These are phyloP conservation scores for Cercis canadensis DNA, from an alignment of 306 rosid genomes.

Conservation along the genomic window DNA sequence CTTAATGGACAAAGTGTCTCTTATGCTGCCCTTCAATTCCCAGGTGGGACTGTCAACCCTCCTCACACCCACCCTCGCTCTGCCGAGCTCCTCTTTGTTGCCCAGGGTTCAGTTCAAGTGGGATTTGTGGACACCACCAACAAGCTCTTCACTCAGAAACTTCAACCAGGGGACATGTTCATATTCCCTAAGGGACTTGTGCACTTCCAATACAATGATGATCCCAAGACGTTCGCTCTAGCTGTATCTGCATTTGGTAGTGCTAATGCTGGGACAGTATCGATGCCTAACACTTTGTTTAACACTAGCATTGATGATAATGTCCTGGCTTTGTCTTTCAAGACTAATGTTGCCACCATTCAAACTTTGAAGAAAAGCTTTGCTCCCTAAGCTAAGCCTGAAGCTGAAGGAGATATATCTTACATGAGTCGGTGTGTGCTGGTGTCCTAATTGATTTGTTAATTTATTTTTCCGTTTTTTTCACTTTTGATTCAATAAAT, in stretches of 20 bases:
- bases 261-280: conserved; percentile 51
- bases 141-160: conserved; percentile 53
- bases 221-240: not conserved
- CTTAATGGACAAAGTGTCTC: conserved; percentile 67
- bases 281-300: conserved; percentile 53
- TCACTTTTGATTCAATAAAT: too few species aligned
- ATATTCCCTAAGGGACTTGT: conserved; percentile 60
- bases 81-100: conserved; percentile 50
- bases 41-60: conserved; percentile 44
- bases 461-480: too few species aligned
- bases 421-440: too few species aligned
- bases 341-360: conserved; percentile 55
- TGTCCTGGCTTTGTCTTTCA: conserved; percentile 66
- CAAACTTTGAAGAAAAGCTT: conserved; percentile 50
- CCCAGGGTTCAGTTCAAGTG: conserved; percentile 50
- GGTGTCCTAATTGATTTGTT: too few species aligned
- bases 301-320: conserved; percentile 48
- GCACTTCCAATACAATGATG: conserved; percentile 56
- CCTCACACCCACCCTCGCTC: conserved; percentile 68
- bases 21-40: conserved; percentile 53
- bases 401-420: too few species aligned
- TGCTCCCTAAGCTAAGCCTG: conserved; percentile 24
- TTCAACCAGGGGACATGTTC: conserved; percentile 51
- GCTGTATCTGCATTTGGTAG: conserved; percentile 64
- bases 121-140: conserved; percentile 58